phyloP scores from a whole-genome alignment of 2,329 filamentous ascomycete species.

The Arthrocladium fulminans region DNA sequence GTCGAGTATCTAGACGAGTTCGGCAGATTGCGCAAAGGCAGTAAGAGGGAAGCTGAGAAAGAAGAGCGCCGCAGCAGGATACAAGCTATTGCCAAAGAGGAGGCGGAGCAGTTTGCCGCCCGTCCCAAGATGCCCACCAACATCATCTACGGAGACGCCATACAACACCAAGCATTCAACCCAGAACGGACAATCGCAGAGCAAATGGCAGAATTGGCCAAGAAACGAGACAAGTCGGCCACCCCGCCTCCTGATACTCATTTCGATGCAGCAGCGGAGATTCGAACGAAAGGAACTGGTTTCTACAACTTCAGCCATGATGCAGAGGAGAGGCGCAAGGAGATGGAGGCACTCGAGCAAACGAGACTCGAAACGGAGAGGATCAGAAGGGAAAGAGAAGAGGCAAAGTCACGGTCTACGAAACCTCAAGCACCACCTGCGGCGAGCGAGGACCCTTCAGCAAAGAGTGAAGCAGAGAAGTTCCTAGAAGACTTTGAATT shows the following conservation, averaged over 20 bases:
- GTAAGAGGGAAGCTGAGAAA: slow-evolving; percentile 57
- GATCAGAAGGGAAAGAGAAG: slow-evolving; percentile 48
- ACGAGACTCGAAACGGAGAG: slow-evolving; percentile 62
- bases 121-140: slow-evolving; percentile 51
- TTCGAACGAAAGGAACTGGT: slow-evolving; percentile 77
- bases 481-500: slow-evolving; percentile 52
- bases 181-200: slow-evolving; percentile 55
- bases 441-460: slow-evolving; percentile 43
- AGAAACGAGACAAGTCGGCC: slow-evolving; percentile 65
- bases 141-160: slow-evolving; percentile 74
- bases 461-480: slow-evolving; percentile 60
- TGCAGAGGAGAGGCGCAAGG: slow-evolving; percentile 53
- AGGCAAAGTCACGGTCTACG: slow-evolving; percentile 46
- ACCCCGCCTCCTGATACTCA: slow-evolving; percentile 75
- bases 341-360: slow-evolving; percentile 67
- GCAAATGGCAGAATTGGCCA: slow-evolving; percentile 69
- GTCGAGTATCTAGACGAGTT: slow-evolving; percentile 89
- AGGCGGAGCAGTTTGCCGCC: slow-evolving; percentile 59
- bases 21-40: slow-evolving; percentile 68
- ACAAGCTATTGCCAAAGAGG: slow-evolving; percentile 47
- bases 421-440: slow-evolving; percentile 53
- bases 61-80: slow-evolving; percentile 51
- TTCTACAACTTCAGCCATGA: slow-evolving; percentile 86
- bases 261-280: slow-evolving; percentile 77
- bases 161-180: slow-evolving; percentile 77